Evolutionary conservation across 2,329 filamentous ascomycete species (phyloP).

Genomic region (Neofusicoccum kwambonambiense): DNA sequence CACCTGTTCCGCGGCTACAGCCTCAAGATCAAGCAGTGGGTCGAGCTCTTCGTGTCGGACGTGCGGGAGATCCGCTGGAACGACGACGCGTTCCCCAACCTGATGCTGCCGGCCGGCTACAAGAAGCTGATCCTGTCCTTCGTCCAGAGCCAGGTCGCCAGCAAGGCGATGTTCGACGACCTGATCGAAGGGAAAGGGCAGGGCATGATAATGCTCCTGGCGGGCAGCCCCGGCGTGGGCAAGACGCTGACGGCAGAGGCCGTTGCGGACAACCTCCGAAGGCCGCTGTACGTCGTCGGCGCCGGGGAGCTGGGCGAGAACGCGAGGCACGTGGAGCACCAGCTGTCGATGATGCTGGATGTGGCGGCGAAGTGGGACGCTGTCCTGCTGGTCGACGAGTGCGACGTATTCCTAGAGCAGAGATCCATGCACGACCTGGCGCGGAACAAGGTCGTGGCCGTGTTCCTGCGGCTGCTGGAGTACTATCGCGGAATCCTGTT

Average conservation of each 20-base stretch:
- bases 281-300: conserved; percentile 48
- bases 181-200: conserved; percentile 32
- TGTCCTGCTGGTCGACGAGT: conserved; percentile 54
- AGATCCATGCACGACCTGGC: conserved; percentile 47
- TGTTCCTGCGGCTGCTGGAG: neutral
- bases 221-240: conserved; percentile 10
- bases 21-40: conserved; percentile 34
- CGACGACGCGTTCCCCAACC: conserved; percentile 28
- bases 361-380: conserved; percentile 53
- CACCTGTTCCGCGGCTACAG: conserved; percentile 32
- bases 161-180: conserved; percentile 27
- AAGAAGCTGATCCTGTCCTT: conserved; percentile 31
- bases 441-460: conserved; percentile 45
- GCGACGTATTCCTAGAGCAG: conserved; percentile 54
- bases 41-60: conserved; percentile 26
- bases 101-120: conserved; percentile 29
- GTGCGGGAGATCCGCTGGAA: conserved; percentile 31
- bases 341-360: conserved; percentile 48
- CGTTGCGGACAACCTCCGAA: conserved; percentile 35
- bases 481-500: conserved; percentile 28
- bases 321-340: conserved; percentile 46
- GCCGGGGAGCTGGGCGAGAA: conserved; percentile 51
- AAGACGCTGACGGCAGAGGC: conserved; percentile 19
- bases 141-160: conserved; percentile 25
- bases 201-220: conserved; percentile 14